Evolutionary conservation across 208 protist species (phyloP).

Genomic region (Jaenimonas drosophilae): DNA sequence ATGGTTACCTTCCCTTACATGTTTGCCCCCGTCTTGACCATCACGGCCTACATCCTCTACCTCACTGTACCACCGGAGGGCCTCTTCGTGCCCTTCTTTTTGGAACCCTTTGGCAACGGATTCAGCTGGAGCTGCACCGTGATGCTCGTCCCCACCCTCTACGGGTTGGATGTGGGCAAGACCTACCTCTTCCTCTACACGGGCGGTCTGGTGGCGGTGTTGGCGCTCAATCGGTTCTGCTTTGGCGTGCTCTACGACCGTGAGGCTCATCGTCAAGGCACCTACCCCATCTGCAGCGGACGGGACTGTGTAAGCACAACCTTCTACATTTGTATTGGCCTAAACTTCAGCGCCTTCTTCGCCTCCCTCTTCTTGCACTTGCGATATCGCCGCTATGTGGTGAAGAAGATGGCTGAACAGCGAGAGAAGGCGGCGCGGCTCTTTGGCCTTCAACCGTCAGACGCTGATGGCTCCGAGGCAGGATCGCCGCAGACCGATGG

Average conservation of each 20-base stretch:
- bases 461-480: too few relatives aligned
- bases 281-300: constrained; percentile 27
- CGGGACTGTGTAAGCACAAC: constrained; percentile 24
- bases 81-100: constrained; percentile 36
- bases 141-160: constrained; percentile 26
- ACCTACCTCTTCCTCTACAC: constrained; percentile 67
- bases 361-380: constrained; percentile 25
- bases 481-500: too few relatives aligned
- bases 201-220: constrained; percentile 32
- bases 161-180: constrained; percentile 58
- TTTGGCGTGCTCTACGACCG: constrained; percentile 51
- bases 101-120: constrained; percentile 48
- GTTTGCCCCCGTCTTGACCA: constrained; percentile 16
- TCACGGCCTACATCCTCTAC: constrained; percentile 30
- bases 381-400: constrained; percentile 36
- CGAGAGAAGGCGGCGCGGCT: too few relatives aligned
- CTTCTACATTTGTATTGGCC: constrained; percentile 30
- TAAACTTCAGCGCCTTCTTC: constrained; percentile 30
- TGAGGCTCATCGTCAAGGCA: constrained; percentile 25
- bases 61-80: constrained; percentile 25
- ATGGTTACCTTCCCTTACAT: constrained; percentile 33
- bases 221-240: constrained; percentile 49
- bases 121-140: constrained; percentile 47
- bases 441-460: too few relatives aligned
- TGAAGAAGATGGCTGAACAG: too few relatives aligned